Base-by-base conservation (phyloP, 2,329 filamentous ascomycete species). In the Paraconiothyrium brasiliense region DNA sequence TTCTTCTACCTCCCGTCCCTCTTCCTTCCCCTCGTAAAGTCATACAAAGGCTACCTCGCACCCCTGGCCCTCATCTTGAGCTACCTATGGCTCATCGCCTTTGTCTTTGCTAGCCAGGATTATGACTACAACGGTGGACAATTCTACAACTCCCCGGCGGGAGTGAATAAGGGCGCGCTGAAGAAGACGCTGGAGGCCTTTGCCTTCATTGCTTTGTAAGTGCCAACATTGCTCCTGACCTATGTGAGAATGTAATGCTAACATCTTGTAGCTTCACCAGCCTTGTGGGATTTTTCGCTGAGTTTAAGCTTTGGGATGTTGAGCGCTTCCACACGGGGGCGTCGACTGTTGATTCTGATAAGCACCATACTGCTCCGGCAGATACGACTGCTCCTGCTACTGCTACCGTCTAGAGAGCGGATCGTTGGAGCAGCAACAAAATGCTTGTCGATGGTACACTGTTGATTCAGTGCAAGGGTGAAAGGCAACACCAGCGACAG, bases 21-120 rank as follows among this genome's bases (percentile, higher is more conserved):
- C 13, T 24, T 52, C 30, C 58, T 67, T 2, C 66, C 67, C 13
- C 39, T 49, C 4, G n/a, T 70, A 2, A 68, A 64, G 37, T 52
- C 58, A 4, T 70, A 72, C 62, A 71, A 72, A 43, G 68, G 68
- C 56, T 68, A 71, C 47, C 54, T 64, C 30, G 65, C 67, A 1
- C 68, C 68, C 0, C 46, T 71, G 2, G 55, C 61, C 20, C 69
- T 64, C 61, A 59, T 66, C 16, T 58, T 72, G 55, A 63, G 60
- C 8, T 72, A 72, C 65, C 69, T 72, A 13, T 72, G 69, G 69
- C 68, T 72, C 39, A 67, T 67, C 16, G 69, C 65, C 41, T 72
- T 71, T 41, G 66, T 71, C 49, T 72, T 72, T 51, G 61, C 69
- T 4, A 54, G 59, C 3, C 69, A 72, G 57, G 68, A 72, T 56